A percentile compares a stretch with the other conserved stretches of the same genome.
Evolutionary conservation across 2,329 filamentous ascomycete species (phyloP).

Genomic region (Parascedosporium putredinis): DNA sequence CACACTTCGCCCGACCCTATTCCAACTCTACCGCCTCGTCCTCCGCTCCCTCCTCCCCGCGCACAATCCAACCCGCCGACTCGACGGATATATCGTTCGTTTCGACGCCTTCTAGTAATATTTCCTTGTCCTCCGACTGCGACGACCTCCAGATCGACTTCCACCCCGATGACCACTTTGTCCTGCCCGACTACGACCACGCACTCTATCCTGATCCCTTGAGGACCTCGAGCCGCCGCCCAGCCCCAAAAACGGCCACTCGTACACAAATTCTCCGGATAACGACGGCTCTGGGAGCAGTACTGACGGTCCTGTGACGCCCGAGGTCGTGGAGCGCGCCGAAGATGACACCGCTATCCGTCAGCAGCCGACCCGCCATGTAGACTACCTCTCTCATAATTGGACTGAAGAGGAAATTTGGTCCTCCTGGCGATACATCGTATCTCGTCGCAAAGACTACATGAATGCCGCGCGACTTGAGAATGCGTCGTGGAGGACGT

Average conservation of each 20-base stretch:
- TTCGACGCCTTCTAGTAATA: conserved; percentile 53
- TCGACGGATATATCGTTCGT: conserved; percentile 46
- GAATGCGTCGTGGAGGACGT: conserved; percentile 95
- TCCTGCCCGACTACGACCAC: conserved; percentile 34
- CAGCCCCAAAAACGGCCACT: conserved; percentile 38
- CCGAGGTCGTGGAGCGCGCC: conserved; percentile 47
- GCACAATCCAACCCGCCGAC: conserved; percentile 34
- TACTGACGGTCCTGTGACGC: conserved; percentile 47
- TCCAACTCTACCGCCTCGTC: conserved; percentile 35
- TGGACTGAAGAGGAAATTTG: conserved; percentile 96
- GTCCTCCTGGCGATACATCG: conserved; percentile 92
- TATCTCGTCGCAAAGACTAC: conserved; percentile 67
- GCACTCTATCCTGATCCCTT: conserved; percentile 34
- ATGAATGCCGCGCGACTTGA: conserved; percentile 74
- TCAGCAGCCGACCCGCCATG: conserved; percentile 69
- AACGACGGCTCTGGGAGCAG: conserved; percentile 35
- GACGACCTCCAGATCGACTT: conserved; percentile 38
- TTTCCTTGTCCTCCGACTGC: conserved; percentile 49
- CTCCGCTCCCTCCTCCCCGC: conserved; percentile 47
- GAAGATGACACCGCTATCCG: conserved; percentile 73
- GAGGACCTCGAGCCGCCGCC: conserved; percentile 39
- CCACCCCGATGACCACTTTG: conserved; percentile 34
- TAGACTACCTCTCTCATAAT: conserved; percentile 90
- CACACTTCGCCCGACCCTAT: conserved; percentile 29
- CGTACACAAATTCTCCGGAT: conserved; percentile 42